Conservation (phyloP, 2,329 filamentous ascomycete species). For the Claviceps purpurea region DNA sequence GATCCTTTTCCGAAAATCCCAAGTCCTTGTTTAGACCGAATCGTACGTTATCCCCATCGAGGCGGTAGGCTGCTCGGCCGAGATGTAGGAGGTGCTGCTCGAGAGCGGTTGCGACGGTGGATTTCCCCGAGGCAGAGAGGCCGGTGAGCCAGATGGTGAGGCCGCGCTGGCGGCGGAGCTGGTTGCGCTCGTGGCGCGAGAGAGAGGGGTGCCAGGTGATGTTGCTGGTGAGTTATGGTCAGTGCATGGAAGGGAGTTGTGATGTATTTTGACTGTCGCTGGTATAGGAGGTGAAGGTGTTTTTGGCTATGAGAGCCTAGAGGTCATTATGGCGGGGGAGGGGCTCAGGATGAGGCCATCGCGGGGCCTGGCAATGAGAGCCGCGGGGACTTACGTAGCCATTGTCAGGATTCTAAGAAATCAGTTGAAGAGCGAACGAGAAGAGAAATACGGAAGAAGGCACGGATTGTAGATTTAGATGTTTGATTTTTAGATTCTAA, state of each 20-base stretch:
- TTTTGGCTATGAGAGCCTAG: neutral
- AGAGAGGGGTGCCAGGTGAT: slow-evolving; percentile 83
- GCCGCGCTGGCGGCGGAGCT: slow-evolving; percentile 68
- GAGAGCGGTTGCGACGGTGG: slow-evolving; percentile 88
- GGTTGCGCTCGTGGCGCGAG: slow-evolving; percentile 62
- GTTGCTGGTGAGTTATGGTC: slow-evolving; percentile 43
- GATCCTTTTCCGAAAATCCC: slow-evolving; percentile 82
- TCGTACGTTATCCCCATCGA: slow-evolving; percentile 96
- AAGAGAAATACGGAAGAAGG: neutral
- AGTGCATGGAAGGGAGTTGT: neutral
- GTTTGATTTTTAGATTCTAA: too few relatives aligned
- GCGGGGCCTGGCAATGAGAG: neutral
- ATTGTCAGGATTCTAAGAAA: neutral
- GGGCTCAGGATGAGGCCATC: too few relatives aligned
- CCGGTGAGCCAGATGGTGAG: slow-evolving; percentile 98
- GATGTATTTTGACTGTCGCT: too few relatives aligned
- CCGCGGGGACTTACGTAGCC: neutral
- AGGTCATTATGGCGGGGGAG: neutral
- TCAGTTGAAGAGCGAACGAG: neutral
- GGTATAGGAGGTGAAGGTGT: neutral
- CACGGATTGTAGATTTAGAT: neutral
- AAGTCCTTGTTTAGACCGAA: slow-evolving; percentile 98
- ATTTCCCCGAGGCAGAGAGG: slow-evolving; percentile 91
- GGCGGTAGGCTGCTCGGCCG: slow-evolving; percentile 71
- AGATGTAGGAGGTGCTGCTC: slow-evolving; percentile 92